phyloP scores from a whole-genome alignment of 768 basidiomycete species.

The Agaricus subrufescens region DNA sequence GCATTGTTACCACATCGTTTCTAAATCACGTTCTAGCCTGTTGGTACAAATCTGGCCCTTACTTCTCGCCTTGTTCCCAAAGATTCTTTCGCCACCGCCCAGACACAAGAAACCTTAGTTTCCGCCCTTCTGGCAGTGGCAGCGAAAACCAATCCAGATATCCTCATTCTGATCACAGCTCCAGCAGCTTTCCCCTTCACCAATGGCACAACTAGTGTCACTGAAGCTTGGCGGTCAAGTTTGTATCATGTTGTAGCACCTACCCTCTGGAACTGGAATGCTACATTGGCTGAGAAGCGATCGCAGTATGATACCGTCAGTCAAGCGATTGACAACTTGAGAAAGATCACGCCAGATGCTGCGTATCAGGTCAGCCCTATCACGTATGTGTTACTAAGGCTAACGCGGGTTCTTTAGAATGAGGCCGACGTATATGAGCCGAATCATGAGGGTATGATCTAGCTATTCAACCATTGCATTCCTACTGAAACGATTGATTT shows the following conservation, averaged over 20 bases:
- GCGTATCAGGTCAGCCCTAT: conserved; percentile 31
- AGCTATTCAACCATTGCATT: neutral
- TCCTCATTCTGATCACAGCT: conserved; percentile 37
- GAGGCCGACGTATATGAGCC: conserved; percentile 47
- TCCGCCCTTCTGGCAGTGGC: conserved; percentile 30
- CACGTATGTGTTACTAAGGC: neutral
- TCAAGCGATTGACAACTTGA: conserved; percentile 33
- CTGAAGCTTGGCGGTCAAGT: conserved; percentile 38
- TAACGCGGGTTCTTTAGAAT: conserved; percentile 24
- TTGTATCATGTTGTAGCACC: conserved; percentile 42
- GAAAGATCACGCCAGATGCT: conserved; percentile 37
- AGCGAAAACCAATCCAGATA: conserved; percentile 26
- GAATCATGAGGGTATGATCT: conserved; percentile 31
- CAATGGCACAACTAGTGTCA: conserved; percentile 35
- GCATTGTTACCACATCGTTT: neutral
- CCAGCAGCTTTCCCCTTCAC: conserved; percentile 28
- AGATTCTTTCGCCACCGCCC: conserved; percentile 29
- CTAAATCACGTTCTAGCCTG: conserved; percentile 21
- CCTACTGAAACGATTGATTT: neutral
- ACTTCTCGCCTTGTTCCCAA: conserved; percentile 41
- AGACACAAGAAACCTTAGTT: conserved; percentile 25
- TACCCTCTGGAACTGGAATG: conserved; percentile 42
- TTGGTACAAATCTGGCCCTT: conserved; percentile 34
- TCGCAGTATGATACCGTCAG: conserved; percentile 28
- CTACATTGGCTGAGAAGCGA: conserved; percentile 31